Conservation (phyloP, 2,329 filamentous ascomycete genomes). For the Fusarium staphyleae region DNA sequence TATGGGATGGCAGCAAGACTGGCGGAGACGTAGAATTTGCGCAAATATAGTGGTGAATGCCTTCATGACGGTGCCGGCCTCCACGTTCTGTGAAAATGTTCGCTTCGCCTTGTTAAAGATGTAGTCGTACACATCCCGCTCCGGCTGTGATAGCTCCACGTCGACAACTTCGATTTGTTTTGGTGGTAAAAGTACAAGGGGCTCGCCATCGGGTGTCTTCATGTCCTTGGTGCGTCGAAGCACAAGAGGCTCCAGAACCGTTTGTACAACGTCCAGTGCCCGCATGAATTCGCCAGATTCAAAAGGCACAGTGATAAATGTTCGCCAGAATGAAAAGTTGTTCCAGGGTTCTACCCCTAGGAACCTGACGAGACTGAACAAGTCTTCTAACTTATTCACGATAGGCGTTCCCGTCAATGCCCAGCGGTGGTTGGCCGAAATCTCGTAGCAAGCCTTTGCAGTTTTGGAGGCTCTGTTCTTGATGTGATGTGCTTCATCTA, state of each 20-base stretch:
- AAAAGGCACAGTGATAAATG: conserved; percentile 96
- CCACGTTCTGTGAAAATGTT: conserved; percentile 84
- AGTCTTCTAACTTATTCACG: conserved; percentile 91
- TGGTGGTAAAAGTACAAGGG: conserved; percentile 80
- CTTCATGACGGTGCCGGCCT: conserved; percentile 91
- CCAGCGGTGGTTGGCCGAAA: conserved; percentile 88
- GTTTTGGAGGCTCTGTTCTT: conserved; percentile 92
- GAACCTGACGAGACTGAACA: conserved; percentile 93
- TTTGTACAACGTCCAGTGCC: conserved; percentile 95
- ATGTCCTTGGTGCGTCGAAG: conserved; percentile 96
- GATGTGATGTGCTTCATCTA: conserved; percentile 95
- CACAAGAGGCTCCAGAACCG: conserved; percentile 93
- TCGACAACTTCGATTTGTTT: conserved; percentile 86
- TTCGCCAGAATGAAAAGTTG: conserved; percentile 99
- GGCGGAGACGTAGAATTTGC: conserved; percentile 89
- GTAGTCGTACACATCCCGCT: conserved; percentile 91
- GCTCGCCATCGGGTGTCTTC: conserved; percentile 84
- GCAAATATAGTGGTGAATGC: conserved; percentile 97
- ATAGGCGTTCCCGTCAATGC: conserved; percentile 94
- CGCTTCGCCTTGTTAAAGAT: conserved; percentile 84
- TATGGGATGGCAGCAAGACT: conserved; percentile 92
- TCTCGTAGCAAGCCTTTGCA: conserved; percentile 91
- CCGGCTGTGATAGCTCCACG: conserved; percentile 82
- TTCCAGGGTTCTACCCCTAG: conserved; percentile 96
- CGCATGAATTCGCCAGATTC: conserved; percentile 94